Base-by-base conservation (phyloP, 441 rosid genomes). In the Aleurites moluccanus region DNA sequence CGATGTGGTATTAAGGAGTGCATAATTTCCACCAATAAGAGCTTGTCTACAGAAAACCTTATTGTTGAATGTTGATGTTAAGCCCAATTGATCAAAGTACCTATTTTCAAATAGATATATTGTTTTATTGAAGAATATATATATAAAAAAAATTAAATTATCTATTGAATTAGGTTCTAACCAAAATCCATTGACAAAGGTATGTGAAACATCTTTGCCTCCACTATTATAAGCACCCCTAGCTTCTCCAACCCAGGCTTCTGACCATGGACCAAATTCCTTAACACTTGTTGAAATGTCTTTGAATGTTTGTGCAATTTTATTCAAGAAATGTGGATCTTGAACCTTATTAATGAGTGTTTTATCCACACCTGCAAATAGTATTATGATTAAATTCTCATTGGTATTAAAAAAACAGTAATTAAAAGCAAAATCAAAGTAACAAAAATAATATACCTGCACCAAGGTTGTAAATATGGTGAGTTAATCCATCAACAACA, bases 161-260 rank as follows among this genome's bases (percentile, higher is more conserved):
- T n/a, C n/a, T n/a, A n/a, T n/a, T n/a, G n/a, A n/a, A n/a, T n/a
- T n/a, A n/a, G n/a, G n/a, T n/a, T n/a, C n/a, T 77, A 50, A 87
- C 93, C 91, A 91, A 79, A 89, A 91, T 23, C 90, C 90, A 69
- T 89, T 40, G 30, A 76, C 88, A 69, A 88, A 90, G 15, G 87
- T 80, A 50, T 82, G 84, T 0, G 89, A 86, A 21, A 90, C 91
- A 67, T 83, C 82, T 75, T 80, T 88, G 80, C 95, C 86, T 23
- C 96, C 94, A 53, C 92, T 89, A 65, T 91, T 91, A 57, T 80
- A 91, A 68, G 94, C 92, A 59, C 96, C 91, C 64, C 93, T 91
- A 2, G 93, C 25, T 82, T 91, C 96, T 0, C 91, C 86, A 16
- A 91, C 88, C 96, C 96, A 91, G 0, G 89, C 77, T 8, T 74